phyloP scores from a whole-genome alignment of 179 eudicot species.

The Beta corolliflora region DNA sequence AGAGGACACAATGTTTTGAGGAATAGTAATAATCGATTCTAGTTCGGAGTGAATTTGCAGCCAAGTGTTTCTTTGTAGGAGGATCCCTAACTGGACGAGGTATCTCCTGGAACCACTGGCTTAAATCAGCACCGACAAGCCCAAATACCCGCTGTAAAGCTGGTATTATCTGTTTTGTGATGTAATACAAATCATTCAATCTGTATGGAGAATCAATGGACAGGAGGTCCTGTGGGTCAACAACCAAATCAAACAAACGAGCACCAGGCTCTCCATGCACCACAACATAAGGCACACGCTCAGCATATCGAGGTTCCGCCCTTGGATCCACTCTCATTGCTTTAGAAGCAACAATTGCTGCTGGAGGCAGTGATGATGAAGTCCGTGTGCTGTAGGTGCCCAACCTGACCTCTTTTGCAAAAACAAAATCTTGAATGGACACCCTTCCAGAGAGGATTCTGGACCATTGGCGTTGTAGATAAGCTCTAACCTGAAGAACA shows the following conservation, averaged over 20 bases:
- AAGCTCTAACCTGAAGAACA: slow-evolving; percentile 57
- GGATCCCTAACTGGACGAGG: slow-evolving; percentile 67
- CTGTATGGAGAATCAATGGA: slow-evolving; percentile 73
- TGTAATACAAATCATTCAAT: slow-evolving; percentile 81
- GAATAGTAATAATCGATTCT: slow-evolving; percentile 86
- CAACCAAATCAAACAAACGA: slow-evolving; percentile 86
- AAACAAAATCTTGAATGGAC: slow-evolving; percentile 85
- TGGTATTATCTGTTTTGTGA: slow-evolving; percentile 88
- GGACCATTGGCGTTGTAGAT: slow-evolving; percentile 84
- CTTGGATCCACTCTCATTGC: slow-evolving; percentile 88
- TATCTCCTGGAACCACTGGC: slow-evolving; percentile 80
- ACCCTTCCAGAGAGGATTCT: slow-evolving; percentile 75
- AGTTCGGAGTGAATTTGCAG: slow-evolving; percentile 55
- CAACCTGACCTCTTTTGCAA: slow-evolving; percentile 95
- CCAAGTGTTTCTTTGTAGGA: slow-evolving; percentile 54
- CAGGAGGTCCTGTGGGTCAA: slow-evolving; percentile 80
- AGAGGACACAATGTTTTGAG: slow-evolving; percentile 76
- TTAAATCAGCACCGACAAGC: slow-evolving; percentile 80
- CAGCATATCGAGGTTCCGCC: slow-evolving; percentile 94
- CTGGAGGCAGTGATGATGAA: slow-evolving; percentile 83
- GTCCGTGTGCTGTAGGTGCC: slow-evolving; percentile 75
- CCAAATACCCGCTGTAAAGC: slow-evolving; percentile 92
- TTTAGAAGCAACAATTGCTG: slow-evolving; percentile 93
- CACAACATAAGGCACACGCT: slow-evolving; percentile 87
- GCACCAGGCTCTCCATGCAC: slow-evolving; percentile 99